These are phyloP conservation scores for Athelia psychrophila DNA, from an alignment of 1,284 basidiomycete species.

Conservation along the genomic window DNA sequence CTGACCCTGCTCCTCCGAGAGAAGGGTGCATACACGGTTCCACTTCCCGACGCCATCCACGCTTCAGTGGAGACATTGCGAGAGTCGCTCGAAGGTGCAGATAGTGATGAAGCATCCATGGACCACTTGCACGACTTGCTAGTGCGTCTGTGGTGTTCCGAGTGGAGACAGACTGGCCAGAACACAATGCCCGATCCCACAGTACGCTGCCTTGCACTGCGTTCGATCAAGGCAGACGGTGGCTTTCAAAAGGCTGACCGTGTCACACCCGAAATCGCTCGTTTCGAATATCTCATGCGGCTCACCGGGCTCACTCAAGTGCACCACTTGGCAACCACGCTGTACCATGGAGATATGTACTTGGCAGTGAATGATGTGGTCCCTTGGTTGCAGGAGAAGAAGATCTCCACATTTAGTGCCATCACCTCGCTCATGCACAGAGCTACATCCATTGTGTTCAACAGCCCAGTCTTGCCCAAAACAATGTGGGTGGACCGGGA, in stretches of 20 bases:
- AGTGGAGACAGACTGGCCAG: too few relatives aligned
- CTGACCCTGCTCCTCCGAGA: too few relatives aligned
- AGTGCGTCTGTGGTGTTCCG: too few relatives aligned
- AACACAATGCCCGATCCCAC: slow-evolving; percentile 20
- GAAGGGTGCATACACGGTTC: too few relatives aligned
- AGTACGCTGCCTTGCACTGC: slow-evolving; percentile 12
- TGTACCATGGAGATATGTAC: not conserved
- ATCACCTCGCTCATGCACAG: slow-evolving; percentile 19
- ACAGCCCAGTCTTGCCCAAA: slow-evolving; percentile 12
- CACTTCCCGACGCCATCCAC: too few relatives aligned
- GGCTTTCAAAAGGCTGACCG: slow-evolving; percentile 14
- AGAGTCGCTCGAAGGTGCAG: too few relatives aligned
- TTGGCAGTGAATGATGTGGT: not conserved
- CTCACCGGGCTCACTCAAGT: slow-evolving; percentile 16
- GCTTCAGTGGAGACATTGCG: too few relatives aligned
- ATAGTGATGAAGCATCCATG: too few relatives aligned
- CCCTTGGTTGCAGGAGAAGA: slow-evolving; percentile 19
- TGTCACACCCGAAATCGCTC: slow-evolving; percentile 14
- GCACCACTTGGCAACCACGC: not conserved
- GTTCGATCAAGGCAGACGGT: slow-evolving; percentile 15
- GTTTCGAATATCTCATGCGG: slow-evolving; percentile 19
- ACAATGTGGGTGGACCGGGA: slow-evolving; percentile 23
- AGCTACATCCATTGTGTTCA: slow-evolving; percentile 15
- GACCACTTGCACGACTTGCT: too few relatives aligned
- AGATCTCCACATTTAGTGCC: slow-evolving; percentile 16